phyloP scores from a whole-genome alignment of 805 yeast genomes.

The Kuraishia piskuri region DNA sequence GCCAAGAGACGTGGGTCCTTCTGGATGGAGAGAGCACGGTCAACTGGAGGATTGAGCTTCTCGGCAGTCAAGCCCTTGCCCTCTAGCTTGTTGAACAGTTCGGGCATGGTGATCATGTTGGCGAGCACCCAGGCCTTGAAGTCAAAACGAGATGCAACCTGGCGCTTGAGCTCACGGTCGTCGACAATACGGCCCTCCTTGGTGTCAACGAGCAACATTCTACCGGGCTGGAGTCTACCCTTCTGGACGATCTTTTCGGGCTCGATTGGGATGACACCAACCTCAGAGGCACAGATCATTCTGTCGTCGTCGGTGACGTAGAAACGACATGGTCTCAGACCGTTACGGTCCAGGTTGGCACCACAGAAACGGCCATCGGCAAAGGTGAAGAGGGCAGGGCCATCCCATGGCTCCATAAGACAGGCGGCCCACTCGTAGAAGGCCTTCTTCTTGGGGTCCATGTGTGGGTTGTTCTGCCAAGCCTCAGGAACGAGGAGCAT shows the following conservation, averaged over 20 bases:
- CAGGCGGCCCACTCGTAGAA: constrained; percentile 99
- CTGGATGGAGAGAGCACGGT: constrained; percentile 43
- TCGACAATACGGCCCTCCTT: constrained; percentile 89
- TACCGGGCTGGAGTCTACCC: constrained; percentile 94
- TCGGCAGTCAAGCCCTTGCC: constrained; percentile 24
- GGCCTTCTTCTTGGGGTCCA: constrained; percentile 89
- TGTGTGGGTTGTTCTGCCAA: constrained; percentile 80
- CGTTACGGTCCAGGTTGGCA: constrained; percentile 95
- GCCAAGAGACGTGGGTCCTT: constrained; percentile 79
- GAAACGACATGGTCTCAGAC: constrained; percentile 96
- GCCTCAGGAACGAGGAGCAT: constrained; percentile 98
- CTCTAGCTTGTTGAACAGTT: constrained; percentile 53
- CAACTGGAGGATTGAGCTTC: constrained; percentile 16
- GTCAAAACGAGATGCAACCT: constrained; percentile 76
- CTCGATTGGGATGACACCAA: constrained; percentile 89
- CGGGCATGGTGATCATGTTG: constrained; percentile 77
- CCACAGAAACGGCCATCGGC: constrained; percentile 98
- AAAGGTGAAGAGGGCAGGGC: constrained; percentile 94
- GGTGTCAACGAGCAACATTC: constrained; percentile 93
- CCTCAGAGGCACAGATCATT: constrained; percentile 97
- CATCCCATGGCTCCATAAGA: constrained; percentile 99
- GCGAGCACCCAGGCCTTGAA: constrained; percentile 91
- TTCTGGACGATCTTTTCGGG: constrained; percentile 76
- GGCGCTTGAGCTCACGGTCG: constrained; percentile 76
- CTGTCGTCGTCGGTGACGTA: constrained; percentile 91